Base-by-base conservation (phyloP, 441 rosid species). In the Mallotus repandus region DNA sequence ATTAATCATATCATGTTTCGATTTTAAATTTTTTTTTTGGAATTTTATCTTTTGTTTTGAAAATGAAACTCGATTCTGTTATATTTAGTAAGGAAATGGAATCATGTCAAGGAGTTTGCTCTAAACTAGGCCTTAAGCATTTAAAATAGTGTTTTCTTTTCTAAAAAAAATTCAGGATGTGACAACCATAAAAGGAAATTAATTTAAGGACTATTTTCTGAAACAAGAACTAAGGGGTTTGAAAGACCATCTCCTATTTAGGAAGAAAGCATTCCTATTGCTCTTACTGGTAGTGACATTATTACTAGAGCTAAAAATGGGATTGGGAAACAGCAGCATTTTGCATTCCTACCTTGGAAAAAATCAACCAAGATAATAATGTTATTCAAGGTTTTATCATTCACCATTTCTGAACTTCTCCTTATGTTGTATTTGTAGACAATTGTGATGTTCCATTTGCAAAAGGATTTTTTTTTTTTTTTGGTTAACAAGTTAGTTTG, bases 181-280 rank as follows among this genome's bases (percentile, higher is more conserved):
- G 73, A 95, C 99, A 63, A 98, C 99, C 46, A 95, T 98, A 4
- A 95, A 95, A 71, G 98, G 99, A 83, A 95, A 95, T 74, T 98
- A 95, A 77, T 95, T 95, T 72, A 98, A 95, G 84, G 99, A 95
- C 80, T 95, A 95, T 78, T 95, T 95, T 84, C 82, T 95, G 81
- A 95, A 95, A 77, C 86, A 98, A 1, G 99, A 95, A 75, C 91
- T 95, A 72, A 95, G 84, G 99, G 99, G 59, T 95, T 95, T 84
- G 99, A 95, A 82, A 88, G 98, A 66, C 99, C 99, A 71, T 95
- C 99, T 78, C 98, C 99, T n/a, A 95, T 95, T 73, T 98, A 95
- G 66, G 99, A 95, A 88, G 99, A 95, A 86, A 95, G 99, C 81
- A 95, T 95, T 79, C 99, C 99, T 21, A 92, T 95, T 85, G 99